Evolutionary conservation across 1,284 basidiomycete genomes (phyloP).

Genomic region (Rhodotorula sp.): DNA sequence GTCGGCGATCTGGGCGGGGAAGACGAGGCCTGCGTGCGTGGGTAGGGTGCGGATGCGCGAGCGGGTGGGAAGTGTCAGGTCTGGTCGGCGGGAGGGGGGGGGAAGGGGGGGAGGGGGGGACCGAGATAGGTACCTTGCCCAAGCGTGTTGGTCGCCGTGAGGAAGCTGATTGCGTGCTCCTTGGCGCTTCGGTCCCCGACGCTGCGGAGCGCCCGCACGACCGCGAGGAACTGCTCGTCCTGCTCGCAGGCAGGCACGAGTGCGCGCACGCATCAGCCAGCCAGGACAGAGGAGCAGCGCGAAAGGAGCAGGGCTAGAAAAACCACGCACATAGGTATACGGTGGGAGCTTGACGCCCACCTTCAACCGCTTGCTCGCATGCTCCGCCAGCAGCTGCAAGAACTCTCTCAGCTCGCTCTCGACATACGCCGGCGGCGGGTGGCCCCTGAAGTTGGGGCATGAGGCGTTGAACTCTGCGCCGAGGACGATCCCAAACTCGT

Average conservation of each 20-base stretch:
- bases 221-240: slow-evolving; percentile 61
- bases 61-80: no score
- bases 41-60: no score
- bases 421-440: slow-evolving; percentile 67
- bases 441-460: slow-evolving; percentile 55
- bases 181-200: slow-evolving; percentile 12
- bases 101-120: neutral
- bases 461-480: slow-evolving; percentile 76
- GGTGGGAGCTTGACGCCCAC: slow-evolving; percentile 78
- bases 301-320: no score
- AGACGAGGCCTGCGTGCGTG: slow-evolving; percentile 56
- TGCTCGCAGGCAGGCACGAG: neutral
- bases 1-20: slow-evolving; percentile 58
- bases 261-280: no score
- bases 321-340: slow-evolving; percentile 58
- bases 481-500: slow-evolving; percentile 54
- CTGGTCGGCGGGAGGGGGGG: neutral
- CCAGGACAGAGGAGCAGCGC: no score
- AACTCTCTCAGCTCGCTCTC: slow-evolving; percentile 52
- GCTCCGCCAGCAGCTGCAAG: slow-evolving; percentile 58
- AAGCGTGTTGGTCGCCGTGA: slow-evolving; percentile 76
- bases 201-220: slow-evolving; percentile 56
- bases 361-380: slow-evolving; percentile 61
- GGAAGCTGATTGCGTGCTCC: slow-evolving; percentile 60
- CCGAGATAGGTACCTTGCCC: slow-evolving; percentile 57